These are phyloP conservation scores for Trametes sp. DNA, from an alignment of 1,284 basidiomycete genomes.

Conservation along the genomic window DNA sequence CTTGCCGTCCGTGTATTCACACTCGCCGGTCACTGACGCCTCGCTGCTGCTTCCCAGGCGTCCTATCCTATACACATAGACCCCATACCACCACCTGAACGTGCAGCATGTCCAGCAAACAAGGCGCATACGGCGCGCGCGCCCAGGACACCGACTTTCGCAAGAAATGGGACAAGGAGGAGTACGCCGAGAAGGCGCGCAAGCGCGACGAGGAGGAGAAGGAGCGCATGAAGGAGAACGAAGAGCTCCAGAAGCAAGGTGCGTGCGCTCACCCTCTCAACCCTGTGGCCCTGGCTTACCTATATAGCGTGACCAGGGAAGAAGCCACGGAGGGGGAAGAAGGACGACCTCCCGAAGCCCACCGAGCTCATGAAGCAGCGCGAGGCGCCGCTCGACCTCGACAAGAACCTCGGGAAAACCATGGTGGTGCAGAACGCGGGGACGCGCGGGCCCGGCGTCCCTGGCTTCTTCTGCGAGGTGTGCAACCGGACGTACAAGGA, in stretches of 20 bases:
- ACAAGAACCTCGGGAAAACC: constrained; percentile 92
- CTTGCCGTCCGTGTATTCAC: too few species aligned
- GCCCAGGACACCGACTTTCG: constrained; percentile 79
- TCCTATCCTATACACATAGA: too few species aligned
- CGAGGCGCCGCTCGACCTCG: constrained; percentile 82
- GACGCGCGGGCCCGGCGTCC: constrained; percentile 83
- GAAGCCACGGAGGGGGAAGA: constrained; percentile 71
- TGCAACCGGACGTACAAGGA: constrained; percentile 95
- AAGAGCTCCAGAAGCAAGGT: constrained; percentile 85
- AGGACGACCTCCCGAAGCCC: constrained; percentile 82
- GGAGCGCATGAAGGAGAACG: constrained; percentile 86
- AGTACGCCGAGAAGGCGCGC: constrained; percentile 79
- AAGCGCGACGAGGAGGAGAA: constrained; percentile 80
- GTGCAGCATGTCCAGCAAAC: constrained; percentile 62
- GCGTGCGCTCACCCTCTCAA: constrained; percentile 27
- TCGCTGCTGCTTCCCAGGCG: too few species aligned
- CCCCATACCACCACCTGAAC: too few species aligned
- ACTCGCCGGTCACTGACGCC: neutral
- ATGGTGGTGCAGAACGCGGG: constrained; percentile 89
- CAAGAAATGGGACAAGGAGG: constrained; percentile 89
- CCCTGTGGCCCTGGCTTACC: constrained; percentile 8
- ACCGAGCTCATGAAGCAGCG: constrained; percentile 90
- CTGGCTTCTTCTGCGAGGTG: constrained; percentile 91
- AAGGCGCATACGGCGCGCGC: constrained; percentile 66
- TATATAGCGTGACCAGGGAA: constrained; percentile 66